Evolutionary conservation across 306 rosid species (phyloP), one percentile per base, ranked within the genome.

Genomic region (Crotalaria pallida): DNA sequence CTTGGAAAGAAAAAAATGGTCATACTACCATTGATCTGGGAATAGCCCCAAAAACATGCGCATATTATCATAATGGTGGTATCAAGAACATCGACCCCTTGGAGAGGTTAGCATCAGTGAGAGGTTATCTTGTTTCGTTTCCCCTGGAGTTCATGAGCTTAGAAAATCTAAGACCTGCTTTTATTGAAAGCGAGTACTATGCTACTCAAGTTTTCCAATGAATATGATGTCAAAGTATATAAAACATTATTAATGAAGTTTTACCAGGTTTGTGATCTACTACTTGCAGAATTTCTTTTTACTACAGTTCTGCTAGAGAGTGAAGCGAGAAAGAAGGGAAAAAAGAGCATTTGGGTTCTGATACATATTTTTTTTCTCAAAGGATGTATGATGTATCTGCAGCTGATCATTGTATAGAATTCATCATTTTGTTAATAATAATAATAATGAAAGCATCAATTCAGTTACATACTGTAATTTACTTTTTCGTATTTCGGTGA

Each of bases 71-170:
- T 12, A 69, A 87, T 50, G 96, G 96, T 79, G 87, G 65, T 27
- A 71, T 82, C 5, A 69, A 72, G 61, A 84, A 24, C 57, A 76
- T 78, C 0, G 85, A 89, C 72, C 88, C 97, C 12, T 50, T 74
- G 74, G 92, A 82, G 74, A 91, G 96, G 82, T 82, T 94, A 79
- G 79, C 73, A 48, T 69, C 84, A 49, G 73, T 91, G 52, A 91
- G 31, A 77, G 99, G 97, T 27, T 96, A 94, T 80, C 99, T 94
- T 13, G 99, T 91, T 41, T 91, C 96, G 16, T 91, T 89, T 81
- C 94, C 99, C n/a, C 72, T 94, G 79, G 96, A 94, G 70, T 94
- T 94, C 82, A 85, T 94, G 88, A 70, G 88, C 82, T 80, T 91
- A 72, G 96, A 88, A 86, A 90, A 86, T 58, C 70, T 88, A 12